Evolutionary conservation across 129 eudicot genomes (phyloP).

Genomic region (Flaveria brownii): DNA sequence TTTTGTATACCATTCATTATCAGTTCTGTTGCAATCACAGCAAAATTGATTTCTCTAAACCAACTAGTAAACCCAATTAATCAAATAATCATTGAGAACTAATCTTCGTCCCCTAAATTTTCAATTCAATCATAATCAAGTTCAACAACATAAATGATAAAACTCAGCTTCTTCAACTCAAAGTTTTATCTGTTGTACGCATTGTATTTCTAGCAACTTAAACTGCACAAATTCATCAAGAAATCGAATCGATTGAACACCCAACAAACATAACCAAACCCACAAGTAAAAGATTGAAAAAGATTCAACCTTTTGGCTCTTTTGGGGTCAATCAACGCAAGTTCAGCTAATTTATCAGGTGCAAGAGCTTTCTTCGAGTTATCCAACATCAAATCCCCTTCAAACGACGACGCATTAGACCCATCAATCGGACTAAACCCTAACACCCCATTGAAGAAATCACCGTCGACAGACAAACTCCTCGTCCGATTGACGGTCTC

Average conservation of each 20-base stretch:
- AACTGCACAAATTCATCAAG: too few species aligned
- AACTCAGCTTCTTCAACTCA: too few species aligned
- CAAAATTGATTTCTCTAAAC: not conserved
- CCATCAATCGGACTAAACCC: slow-evolving; percentile 67
- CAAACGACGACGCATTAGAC: slow-evolving; percentile 52
- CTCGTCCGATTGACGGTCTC: slow-evolving; percentile 44
- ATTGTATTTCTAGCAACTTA: too few species aligned
- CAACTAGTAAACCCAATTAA: not conserved
- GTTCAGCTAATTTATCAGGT: slow-evolving; percentile 70
- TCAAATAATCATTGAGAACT: not conserved
- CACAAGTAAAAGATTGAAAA: not conserved
- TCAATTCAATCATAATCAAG: not conserved
- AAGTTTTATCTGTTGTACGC: too few species aligned
- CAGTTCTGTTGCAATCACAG: not conserved
- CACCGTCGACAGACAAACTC: slow-evolving; percentile 86
- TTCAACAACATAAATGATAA: not conserved
- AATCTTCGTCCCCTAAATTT: not conserved
- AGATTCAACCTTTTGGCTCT: slow-evolving; percentile 75
- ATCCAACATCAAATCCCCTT: slow-evolving; percentile 45
- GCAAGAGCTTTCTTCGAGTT: slow-evolving; percentile 68
- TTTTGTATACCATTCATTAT: not conserved
- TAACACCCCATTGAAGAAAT: slow-evolving; percentile 69
- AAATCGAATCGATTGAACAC: too few species aligned
- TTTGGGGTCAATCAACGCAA: slow-evolving; percentile 81
- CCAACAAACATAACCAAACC: too few species aligned